A percentile compares a stretch with the other conserved stretches of the same genome.
Evolutionary conservation across 805 yeast genomes (phyloP).

Genomic region (Candida jianshihensis): DNA sequence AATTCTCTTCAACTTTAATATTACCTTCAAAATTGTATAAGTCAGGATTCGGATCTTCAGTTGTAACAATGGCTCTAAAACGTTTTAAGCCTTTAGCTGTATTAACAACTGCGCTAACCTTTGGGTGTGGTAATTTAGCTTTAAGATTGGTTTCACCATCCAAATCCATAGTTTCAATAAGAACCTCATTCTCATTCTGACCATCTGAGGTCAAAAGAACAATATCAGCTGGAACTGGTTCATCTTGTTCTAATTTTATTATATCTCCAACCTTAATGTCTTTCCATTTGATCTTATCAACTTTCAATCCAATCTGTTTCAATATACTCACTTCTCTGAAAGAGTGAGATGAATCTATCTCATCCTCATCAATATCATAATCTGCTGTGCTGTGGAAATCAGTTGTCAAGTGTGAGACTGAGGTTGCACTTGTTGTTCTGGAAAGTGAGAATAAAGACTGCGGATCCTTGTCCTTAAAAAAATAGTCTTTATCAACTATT

Average conservation of each 20-base stretch:
- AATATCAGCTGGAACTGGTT: slow-evolving; percentile 93
- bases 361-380: slow-evolving; percentile 1
- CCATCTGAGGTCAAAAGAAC: slow-evolving; percentile 62
- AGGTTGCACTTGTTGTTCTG: slow-evolving; percentile 7
- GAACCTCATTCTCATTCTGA: slow-evolving; percentile 50
- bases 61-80: slow-evolving; percentile 47
- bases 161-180: slow-evolving; percentile 91
- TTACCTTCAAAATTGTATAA: slow-evolving; percentile 89
- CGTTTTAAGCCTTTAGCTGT: slow-evolving; percentile 44
- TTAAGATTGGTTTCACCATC: slow-evolving; percentile 97
- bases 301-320: slow-evolving; percentile 13
- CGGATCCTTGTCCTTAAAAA: slow-evolving; percentile 1
- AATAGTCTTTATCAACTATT: slow-evolving; percentile 24
- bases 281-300: slow-evolving; percentile 51
- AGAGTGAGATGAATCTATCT: slow-evolving; percentile 15
- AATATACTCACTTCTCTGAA: slow-evolving; percentile 24
- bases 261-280: slow-evolving; percentile 84
- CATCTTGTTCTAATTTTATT: slow-evolving; percentile 65
- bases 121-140: slow-evolving; percentile 59
- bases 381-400: background rate
- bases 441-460: slow-evolving; percentile 6
- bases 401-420: slow-evolving; percentile 11
- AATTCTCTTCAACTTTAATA: slow-evolving; percentile 31
- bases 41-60: slow-evolving; percentile 90
- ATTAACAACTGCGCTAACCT: slow-evolving; percentile 44